Percentiles rank a stretch among this genome's conserved stretches.
phyloP scores from a whole-genome alignment of 257 asterid genomes.

The Solanum dulcamara region DNA sequence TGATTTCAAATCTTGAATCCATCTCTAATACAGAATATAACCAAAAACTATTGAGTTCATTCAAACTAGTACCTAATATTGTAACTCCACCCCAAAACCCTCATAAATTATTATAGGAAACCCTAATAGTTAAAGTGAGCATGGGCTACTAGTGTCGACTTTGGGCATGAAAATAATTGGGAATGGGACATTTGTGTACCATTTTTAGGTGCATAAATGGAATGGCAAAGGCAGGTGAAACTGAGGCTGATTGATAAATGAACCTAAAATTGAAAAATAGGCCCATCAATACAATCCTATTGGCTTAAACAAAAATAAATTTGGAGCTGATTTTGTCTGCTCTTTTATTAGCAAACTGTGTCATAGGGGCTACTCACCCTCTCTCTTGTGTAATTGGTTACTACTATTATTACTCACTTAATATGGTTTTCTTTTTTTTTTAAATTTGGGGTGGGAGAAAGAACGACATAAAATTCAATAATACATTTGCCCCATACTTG shows the following conservation, averaged over 20 bases:
- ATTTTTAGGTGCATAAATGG: not conserved
- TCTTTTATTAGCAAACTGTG: not conserved
- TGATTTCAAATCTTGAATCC: not conserved
- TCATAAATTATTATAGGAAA: not conserved
- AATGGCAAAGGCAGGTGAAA: not conserved
- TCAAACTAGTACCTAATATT: not conserved
- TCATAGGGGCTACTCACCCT: not conserved
- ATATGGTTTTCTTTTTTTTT: not conserved
- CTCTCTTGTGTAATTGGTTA: not conserved
- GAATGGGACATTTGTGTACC: not conserved
- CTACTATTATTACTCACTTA: not conserved
- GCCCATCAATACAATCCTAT: not conserved
- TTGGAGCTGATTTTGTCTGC: not conserved
- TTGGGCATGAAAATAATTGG: not conserved
- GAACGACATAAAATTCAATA: not conserved
- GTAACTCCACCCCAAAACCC: not conserved
- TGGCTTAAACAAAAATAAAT: not conserved
- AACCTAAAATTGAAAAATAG: not conserved
- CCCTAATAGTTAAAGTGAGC: not conserved
- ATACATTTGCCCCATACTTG: slow-evolving; percentile 1
- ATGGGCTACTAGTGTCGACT: not conserved
- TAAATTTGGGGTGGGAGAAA: not conserved
- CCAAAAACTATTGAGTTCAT: not conserved
- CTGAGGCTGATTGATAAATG: not conserved
- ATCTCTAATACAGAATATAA: not conserved